Percentiles rank a stretch among this genome's conserved stretches.
Evolutionary conservation across 176 grass and related monocot genomes (phyloP).

Genomic region (Tillandsia fasciculata): DNA sequence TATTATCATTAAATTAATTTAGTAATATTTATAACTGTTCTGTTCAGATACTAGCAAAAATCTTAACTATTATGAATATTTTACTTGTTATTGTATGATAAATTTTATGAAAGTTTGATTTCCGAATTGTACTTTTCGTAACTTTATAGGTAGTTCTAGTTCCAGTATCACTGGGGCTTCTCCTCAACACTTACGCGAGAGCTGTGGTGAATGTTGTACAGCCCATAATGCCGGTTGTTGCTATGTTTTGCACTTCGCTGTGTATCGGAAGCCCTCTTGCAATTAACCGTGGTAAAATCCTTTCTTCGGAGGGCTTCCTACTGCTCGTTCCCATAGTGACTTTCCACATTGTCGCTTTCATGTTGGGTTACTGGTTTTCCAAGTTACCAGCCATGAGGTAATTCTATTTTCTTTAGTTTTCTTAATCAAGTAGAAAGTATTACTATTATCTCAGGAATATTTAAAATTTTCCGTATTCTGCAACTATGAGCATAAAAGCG

Average conservation of each 20-base stretch:
- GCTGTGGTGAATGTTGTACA: conserved; percentile 51
- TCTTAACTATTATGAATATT: no score
- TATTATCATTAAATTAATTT: no score
- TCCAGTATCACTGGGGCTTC: conserved; percentile 72
- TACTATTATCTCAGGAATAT: background rate
- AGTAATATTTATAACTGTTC: no score
- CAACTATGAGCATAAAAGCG: background rate
- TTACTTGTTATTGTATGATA: background rate
- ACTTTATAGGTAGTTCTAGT: conserved; percentile 60
- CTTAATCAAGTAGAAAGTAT: background rate
- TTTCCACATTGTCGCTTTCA: conserved; percentile 63
- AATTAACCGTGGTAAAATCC: conserved; percentile 73
- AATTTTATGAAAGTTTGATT: background rate
- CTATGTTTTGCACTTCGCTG: conserved; percentile 79
- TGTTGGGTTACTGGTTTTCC: conserved; percentile 71
- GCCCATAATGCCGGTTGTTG: conserved; percentile 86
- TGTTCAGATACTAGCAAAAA: no score
- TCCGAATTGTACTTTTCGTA: conserved; percentile 9
- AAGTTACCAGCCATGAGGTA: conserved; percentile 76
- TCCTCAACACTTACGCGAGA: conserved; percentile 83
- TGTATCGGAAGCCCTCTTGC: conserved; percentile 94
- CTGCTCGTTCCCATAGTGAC: conserved; percentile 76
- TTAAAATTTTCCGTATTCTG: background rate
- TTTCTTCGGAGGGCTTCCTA: conserved; percentile 55
- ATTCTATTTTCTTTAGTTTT: background rate